Conservation (phyloP, 2,329 filamentous ascomycete species). For the Zymoseptoria brevis region DNA sequence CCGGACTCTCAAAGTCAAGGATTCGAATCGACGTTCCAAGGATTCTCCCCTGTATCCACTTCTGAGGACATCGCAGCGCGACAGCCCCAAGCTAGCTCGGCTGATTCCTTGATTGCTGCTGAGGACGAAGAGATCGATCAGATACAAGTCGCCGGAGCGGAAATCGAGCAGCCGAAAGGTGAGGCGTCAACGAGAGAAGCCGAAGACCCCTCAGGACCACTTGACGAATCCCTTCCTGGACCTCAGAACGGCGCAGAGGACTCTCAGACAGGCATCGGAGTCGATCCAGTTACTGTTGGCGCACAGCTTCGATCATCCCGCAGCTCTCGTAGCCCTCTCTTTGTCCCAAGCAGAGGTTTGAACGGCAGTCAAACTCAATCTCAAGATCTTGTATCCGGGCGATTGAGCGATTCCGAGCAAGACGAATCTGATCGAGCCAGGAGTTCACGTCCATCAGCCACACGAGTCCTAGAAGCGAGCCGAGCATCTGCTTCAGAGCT, state of each 20-base stretch:
- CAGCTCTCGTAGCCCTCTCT: background rate
- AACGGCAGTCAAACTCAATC: background rate
- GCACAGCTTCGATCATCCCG: background rate
- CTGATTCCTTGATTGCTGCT: background rate
- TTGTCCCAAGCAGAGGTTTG: background rate
- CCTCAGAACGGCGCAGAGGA: background rate
- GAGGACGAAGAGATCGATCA: background rate
- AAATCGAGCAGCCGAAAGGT: background rate
- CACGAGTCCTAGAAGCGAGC: background rate
- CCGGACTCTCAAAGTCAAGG: constrained; percentile 20
- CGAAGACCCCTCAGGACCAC: background rate
- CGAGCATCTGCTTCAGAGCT: background rate
- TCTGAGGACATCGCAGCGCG: background rate
- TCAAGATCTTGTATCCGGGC: background rate
- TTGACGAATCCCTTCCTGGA: background rate
- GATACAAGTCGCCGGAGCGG: background rate
- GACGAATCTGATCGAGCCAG: background rate
- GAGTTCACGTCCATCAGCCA: background rate
- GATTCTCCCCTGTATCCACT: constrained; percentile 4
- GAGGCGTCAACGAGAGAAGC: background rate
- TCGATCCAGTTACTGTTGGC: background rate
- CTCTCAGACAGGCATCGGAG: background rate
- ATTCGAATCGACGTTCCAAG: constrained; percentile 7
- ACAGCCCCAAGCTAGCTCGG: background rate
- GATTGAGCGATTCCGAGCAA: background rate